phyloP scores from a whole-genome alignment of 768 basidiomycete genomes.

The Lactifluus subvellereus region DNA sequence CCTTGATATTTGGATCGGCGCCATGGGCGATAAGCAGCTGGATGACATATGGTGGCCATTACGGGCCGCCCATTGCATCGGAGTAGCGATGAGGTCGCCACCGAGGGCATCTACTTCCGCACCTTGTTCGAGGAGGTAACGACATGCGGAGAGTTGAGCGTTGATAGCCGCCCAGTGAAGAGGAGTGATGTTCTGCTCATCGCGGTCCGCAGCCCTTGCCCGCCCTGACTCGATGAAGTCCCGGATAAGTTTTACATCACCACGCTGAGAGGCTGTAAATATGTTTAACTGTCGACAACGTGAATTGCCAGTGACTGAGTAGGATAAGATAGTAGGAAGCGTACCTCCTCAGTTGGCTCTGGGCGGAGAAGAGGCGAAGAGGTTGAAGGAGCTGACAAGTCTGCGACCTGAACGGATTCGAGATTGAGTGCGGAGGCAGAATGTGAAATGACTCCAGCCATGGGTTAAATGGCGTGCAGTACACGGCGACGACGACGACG shows the following conservation, averaged over 20 bases:
- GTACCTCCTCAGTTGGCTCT: too few species aligned
- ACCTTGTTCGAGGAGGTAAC: slow-evolving; percentile 83
- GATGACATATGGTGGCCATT: too few species aligned
- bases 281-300: slow-evolving; percentile 49
- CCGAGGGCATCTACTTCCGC: slow-evolving; percentile 35
- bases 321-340: too few species aligned
- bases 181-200: slow-evolving; percentile 88
- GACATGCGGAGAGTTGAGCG: slow-evolving; percentile 83
- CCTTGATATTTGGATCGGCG: slow-evolving; percentile 87
- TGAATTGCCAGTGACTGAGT: background rate
- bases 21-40: slow-evolving; percentile 78
- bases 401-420: too few species aligned
- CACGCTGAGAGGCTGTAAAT: slow-evolving; percentile 82
- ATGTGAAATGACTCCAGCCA: too few species aligned
- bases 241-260: slow-evolving; percentile 62
- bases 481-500: too few species aligned
- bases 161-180: slow-evolving; percentile 99
- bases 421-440: too few species aligned
- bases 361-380: too few species aligned
- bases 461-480: too few species aligned
- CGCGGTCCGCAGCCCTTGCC: slow-evolving; percentile 69
- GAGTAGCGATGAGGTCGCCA: too few species aligned
- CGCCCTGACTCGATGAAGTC: slow-evolving; percentile 65
- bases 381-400: too few species aligned
- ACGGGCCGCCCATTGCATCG: too few species aligned